These are phyloP conservation scores for Talaromyces sp. DNA, from an alignment of 2,329 filamentous ascomycete genomes.

Conservation along the genomic window DNA sequence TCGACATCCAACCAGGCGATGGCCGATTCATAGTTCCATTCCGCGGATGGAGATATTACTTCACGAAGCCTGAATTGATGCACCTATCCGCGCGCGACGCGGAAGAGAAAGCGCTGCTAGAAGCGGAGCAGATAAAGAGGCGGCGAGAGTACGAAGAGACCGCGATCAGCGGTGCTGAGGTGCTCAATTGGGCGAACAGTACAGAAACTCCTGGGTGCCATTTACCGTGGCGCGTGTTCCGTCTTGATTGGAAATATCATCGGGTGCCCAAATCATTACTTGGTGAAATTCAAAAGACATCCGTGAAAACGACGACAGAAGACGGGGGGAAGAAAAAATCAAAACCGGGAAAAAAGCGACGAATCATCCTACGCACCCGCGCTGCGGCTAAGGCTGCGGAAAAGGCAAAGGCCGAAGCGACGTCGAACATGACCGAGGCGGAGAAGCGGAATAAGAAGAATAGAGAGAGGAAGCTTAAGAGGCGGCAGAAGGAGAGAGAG, in stretches of 20 bases:
- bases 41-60: constrained; percentile 43
- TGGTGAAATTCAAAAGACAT: neutral
- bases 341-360: constrained; percentile 44
- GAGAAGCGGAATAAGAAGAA: constrained; percentile 41
- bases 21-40: constrained; percentile 40
- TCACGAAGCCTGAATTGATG: constrained; percentile 33
- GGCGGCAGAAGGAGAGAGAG: constrained; percentile 37
- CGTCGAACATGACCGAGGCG: constrained; percentile 33
- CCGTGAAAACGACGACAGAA: neutral
- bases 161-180: constrained; percentile 34
- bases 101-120: neutral
- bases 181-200: constrained; percentile 29
- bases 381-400: constrained; percentile 19
- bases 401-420: constrained; percentile 21
- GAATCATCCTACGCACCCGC: constrained; percentile 38
- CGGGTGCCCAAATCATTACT: constrained; percentile 6
- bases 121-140: constrained; percentile 18
- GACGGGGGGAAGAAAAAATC: constrained; percentile 24
- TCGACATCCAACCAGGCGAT: constrained; percentile 25
- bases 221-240: constrained; percentile 40
- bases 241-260: constrained; percentile 28
- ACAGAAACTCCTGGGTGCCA: constrained; percentile 34
- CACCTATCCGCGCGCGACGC: constrained; percentile 18
- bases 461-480: constrained; percentile 37
- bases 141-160: constrained; percentile 34